Conservation (phyloP, 495 filamentous ascomycete species). For the Penicillium soppii region DNA sequence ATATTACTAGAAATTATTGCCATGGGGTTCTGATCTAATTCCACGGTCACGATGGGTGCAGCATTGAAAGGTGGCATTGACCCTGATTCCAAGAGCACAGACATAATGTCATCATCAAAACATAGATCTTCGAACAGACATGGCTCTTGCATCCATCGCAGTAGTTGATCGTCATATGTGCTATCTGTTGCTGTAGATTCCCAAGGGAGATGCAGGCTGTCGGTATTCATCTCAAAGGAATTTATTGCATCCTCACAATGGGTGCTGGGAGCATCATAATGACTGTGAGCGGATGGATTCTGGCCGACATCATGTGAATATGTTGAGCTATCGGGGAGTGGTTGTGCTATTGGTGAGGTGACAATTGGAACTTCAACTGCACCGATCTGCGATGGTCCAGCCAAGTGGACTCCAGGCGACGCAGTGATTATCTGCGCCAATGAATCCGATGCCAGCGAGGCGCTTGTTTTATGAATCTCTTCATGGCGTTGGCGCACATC, state of each 20-base stretch:
- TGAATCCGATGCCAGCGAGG: background rate
- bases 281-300: too few relatives aligned
- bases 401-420: background rate
- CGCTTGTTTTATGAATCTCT: conserved; percentile 6
- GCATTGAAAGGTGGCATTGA: background rate
- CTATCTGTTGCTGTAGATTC: background rate
- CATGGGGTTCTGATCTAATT: too few relatives aligned
- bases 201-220: too few relatives aligned
- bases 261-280: too few relatives aligned
- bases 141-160: conserved; percentile 2
- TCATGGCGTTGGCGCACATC: conserved; percentile 12
- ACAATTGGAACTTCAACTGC: too few relatives aligned
- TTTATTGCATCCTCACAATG: too few relatives aligned
- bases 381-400: too few relatives aligned
- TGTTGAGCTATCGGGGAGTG: too few relatives aligned
- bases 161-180: background rate
- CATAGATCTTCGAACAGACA: conserved; percentile 6
- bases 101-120: conserved; percentile 8
- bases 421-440: background rate
- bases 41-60: background rate
- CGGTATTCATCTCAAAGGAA: too few relatives aligned
- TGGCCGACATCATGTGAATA: too few relatives aligned
- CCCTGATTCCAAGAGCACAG: conserved; percentile 3
- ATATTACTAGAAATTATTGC: too few relatives aligned
- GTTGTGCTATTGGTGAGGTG: too few relatives aligned